Evolutionary conservation across 208 protist genomes (phyloP).

Genomic region (Tritrichomonas foetus): DNA sequence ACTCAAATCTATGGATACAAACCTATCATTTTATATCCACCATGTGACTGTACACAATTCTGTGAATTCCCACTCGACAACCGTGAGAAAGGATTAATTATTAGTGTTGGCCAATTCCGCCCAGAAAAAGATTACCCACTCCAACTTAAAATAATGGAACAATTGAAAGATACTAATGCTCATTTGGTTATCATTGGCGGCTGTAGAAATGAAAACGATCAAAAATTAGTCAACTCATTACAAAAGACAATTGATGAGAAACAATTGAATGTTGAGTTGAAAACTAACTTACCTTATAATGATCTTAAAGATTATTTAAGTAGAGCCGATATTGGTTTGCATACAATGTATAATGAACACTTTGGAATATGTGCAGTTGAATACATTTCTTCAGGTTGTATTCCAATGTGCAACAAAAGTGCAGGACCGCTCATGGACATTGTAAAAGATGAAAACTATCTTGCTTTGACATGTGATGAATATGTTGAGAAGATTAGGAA

Average conservation of each 20-base stretch:
- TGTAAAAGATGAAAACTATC: conserved; percentile 29
- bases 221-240: conserved; percentile 63
- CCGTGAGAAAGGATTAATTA: neutral
- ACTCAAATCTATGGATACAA: conserved; percentile 65
- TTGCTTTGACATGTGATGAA: neutral
- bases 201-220: conserved; percentile 69
- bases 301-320: conserved; percentile 43
- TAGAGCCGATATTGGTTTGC: conserved; percentile 71
- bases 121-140: conserved; percentile 90
- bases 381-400: conserved; percentile 67
- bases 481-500: neutral
- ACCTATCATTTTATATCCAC: conserved; percentile 72
- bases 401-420: neutral
- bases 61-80: conserved; percentile 48
- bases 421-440: conserved; percentile 24
- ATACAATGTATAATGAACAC: conserved; percentile 97
- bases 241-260: conserved; percentile 55
- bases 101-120: conserved; percentile 80
- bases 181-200: conserved; percentile 73
- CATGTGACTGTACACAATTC: conserved; percentile 71
- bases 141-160: conserved; percentile 74
- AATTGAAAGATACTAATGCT: conserved; percentile 48
- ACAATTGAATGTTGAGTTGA: neutral
- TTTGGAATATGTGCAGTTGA: conserved; percentile 97
- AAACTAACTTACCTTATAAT: conserved; percentile 38